Base-by-base conservation (phyloP, 495 filamentous ascomycete genomes). In the Xeromyces bisporus region DNA sequence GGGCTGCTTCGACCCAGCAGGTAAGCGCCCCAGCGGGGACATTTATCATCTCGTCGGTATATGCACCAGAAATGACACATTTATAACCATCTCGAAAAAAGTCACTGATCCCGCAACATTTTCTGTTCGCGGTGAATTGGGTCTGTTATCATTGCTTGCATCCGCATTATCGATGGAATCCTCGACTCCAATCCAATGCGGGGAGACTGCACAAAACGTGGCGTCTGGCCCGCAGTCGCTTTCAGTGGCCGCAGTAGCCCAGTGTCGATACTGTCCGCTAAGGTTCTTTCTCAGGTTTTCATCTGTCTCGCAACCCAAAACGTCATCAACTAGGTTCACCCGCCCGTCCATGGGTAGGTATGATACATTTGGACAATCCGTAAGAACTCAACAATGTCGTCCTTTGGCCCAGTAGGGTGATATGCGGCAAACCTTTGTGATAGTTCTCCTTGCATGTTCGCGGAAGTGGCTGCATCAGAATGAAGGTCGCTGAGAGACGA, bases 321-420 rank as follows among this genome's bases (percentile, higher is more conserved):
- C 9, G n/a, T 31, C 28, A 6, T 31, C 28, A 16, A 18, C 28
- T n/a, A 31, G 28, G n/a, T 31, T 31, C 6, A 16, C 28, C 18
- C 17, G 28, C 18, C 28, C 28, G 9, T 31, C 11, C 15, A 13
- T 9, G 10, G 28, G 28, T 6, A 28, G 26, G 26, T n/a, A n/a
- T n/a, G 20, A 21, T 31, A 31, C 17, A 14, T 31, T 7, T 16
- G 18, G 11, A 13, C 26, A 7, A 28, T 31, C 9, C 28, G n/a
- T 31, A 31, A 17, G n/a, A 31, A 31, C 6, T 31, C 15, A 6
- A 18, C 14, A 6, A 15, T 31, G 18, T 31, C 28, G 17, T 31
- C 28, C 5, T 17, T 15, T 16, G 28, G 15, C 9, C 18, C 6
- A 16, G 9, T 9, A 16, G 28, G 28, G 15, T 28, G 26, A 28